Evolutionary conservation across 495 filamentous ascomycete genomes (phyloP).

Genomic region (Apodospora peruviana): DNA sequence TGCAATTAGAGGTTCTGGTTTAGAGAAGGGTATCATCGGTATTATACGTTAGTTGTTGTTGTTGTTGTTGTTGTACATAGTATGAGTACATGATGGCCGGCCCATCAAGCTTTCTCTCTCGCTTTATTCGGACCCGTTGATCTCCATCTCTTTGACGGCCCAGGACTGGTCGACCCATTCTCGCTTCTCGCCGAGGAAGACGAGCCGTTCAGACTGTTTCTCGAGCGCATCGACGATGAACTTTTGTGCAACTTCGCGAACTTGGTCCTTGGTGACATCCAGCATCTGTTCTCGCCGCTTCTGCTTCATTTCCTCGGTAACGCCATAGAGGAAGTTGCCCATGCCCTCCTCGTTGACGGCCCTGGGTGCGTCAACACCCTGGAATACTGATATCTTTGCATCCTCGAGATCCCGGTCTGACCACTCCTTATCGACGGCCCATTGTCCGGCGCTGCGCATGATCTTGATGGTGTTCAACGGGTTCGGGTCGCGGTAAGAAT

Average conservation of each 20-base stretch:
- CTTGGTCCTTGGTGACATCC: constrained; percentile 76
- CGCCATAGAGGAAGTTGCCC: constrained; percentile 73
- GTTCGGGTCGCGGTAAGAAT: constrained; percentile 96
- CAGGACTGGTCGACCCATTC: constrained; percentile 61
- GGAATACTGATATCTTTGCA: constrained; percentile 92
- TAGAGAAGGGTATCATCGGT: constrained; percentile 41
- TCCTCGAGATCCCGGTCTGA: constrained; percentile 85
- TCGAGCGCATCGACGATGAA: constrained; percentile 70
- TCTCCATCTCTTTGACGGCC: constrained; percentile 47
- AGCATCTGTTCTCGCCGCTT: constrained; percentile 77
- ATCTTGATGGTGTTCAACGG: constrained; percentile 81
- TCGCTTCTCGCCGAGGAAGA: constrained; percentile 80
- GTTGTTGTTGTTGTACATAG: constrained; percentile 7
- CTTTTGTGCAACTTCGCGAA: constrained; percentile 73
- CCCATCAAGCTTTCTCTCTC: background rate
- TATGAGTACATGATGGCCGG: constrained; percentile 14
- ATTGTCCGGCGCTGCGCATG: constrained; percentile 76
- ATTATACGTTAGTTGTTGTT: constrained; percentile 1
- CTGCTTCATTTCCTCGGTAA: constrained; percentile 88
- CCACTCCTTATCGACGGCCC: constrained; percentile 81
- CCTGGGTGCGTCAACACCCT: constrained; percentile 86
- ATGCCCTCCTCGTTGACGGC: constrained; percentile 87
- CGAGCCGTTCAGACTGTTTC: constrained; percentile 46
- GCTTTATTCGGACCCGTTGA: constrained; percentile 31
- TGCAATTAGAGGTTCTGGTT: no score